Evolutionary conservation across 1,284 basidiomycete genomes (phyloP).

Genomic region (Cutaneotrichosporon curvatum): DNA sequence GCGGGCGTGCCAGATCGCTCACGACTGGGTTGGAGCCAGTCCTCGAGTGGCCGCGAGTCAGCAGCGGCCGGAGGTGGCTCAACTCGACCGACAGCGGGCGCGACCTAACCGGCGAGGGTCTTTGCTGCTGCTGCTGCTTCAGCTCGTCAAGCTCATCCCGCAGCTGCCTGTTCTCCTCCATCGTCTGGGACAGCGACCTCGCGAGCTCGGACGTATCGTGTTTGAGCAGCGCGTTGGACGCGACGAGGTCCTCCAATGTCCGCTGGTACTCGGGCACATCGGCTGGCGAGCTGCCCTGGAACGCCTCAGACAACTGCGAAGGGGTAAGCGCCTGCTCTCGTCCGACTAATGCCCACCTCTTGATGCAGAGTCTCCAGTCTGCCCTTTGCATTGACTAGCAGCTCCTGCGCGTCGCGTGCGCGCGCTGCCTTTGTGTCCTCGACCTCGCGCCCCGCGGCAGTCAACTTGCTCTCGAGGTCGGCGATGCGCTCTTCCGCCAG

Average conservation of each 20-base stretch:
- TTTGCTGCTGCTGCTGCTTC: constrained; percentile 26
- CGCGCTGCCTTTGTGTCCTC: constrained; percentile 61
- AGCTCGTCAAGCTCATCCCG: constrained; percentile 69
- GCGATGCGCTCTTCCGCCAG: constrained; percentile 41
- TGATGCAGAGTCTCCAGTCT: constrained; percentile 58
- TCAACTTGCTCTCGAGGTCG: constrained; percentile 66
- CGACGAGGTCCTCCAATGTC: constrained; percentile 70
- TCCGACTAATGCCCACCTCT: constrained; percentile 27
- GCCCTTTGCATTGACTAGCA: constrained; percentile 63
- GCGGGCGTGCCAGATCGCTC: neutral
- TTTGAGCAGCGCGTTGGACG: constrained; percentile 72
- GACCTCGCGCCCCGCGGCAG: constrained; percentile 55
- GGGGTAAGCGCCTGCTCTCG: neutral
- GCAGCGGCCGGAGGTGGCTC: constrained; percentile 2
- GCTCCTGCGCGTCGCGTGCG: constrained; percentile 60
- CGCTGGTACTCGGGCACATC: constrained; percentile 46
- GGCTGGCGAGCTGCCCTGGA: constrained; percentile 27
- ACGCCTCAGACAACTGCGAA: constrained; percentile 35
- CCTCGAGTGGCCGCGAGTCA: constrained; percentile 1
- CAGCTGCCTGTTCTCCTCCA: constrained; percentile 64
- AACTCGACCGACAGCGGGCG: constrained; percentile 12
- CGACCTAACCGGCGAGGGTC: neutral
- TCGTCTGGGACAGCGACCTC: constrained; percentile 60
- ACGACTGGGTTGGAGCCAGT: constrained; percentile 9
- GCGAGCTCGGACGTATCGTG: constrained; percentile 72